Conservation (phyloP, 208 protist species). For the Trypanosoma melophagium region DNA sequence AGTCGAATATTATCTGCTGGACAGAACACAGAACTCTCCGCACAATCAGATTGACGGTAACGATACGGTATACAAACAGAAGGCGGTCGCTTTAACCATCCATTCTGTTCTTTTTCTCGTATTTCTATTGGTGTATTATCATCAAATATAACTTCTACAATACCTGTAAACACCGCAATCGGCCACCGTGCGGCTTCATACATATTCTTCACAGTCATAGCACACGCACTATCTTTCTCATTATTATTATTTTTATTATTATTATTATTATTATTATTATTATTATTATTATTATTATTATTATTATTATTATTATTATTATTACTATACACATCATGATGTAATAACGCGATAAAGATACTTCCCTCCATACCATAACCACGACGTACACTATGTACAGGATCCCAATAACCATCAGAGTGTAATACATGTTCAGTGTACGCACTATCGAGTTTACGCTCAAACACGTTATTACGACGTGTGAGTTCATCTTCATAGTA, state of each 20-base stretch:
- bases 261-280: not conserved
- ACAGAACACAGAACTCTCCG: conserved; percentile 38
- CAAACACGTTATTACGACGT: conserved; percentile 8
- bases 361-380: conserved; percentile 29
- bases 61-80: conserved; percentile 11
- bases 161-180: conserved; percentile 19
- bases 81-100: no score
- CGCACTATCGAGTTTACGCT: conserved; percentile 7
- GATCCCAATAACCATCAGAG: conserved; percentile 18
- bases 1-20: conserved; percentile 56
- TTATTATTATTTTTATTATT: not conserved
- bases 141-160: conserved; percentile 20
- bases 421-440: conserved; percentile 1
- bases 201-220: conserved; percentile 13
- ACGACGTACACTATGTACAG: conserved; percentile 12
- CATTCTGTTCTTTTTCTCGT: conserved; percentile 1
- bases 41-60: conserved; percentile 6
- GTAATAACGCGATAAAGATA: conserved; percentile 21
- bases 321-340: no score
- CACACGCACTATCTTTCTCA: conserved; percentile 6
- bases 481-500: conserved; percentile 18
- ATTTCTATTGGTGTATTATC: conserved; percentile 6
- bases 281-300: not conserved
- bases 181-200: conserved; percentile 18
- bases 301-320: not conserved